Base-by-base conservation (phyloP, 345 rosid genomes). In the Capsella bursapastoris region DNA sequence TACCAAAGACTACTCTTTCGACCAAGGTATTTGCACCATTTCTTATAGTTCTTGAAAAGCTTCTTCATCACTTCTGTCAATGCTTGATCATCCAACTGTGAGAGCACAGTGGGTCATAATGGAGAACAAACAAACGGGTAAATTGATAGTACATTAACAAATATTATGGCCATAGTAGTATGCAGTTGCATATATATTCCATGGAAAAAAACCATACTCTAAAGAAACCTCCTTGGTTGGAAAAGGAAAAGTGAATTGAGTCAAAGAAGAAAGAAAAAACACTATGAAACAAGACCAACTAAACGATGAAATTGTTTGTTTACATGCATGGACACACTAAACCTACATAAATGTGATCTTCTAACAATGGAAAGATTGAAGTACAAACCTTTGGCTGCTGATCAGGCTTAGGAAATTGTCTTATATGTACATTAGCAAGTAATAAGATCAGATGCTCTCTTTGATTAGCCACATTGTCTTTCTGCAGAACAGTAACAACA, bases 1-100 rank as follows among this genome's bases (percentile, higher is more conserved):
- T 86, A 96, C 99, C 99, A 96, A 57, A 96, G 97, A 83, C 99
- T 96, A 82, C 98, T 92, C 83, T 92, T 96, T 72, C 97, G 87
- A 69, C 82, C 97, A 83, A 96, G 86, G 83, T 88, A 92, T 79
- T 88, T 96, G 95, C 99, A 92, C 98, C 98, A 92, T 73, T 91
- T 92, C 79, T 96, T 96, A 81, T 96, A 96, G 70, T 89, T 96
- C 84, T 96, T 96, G 85, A 96, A 96, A 78, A 96, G 94, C 72
- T 89, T 96, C 90, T 92, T 96, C 99, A 96, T 96, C 80, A 96
- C 98, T 49, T 90, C 98, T 35, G 90, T 92, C 80, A 96, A 53
- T 47, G 99, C 98, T 73, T 87, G 87, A 61, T 92, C 99, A 85
- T 96, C 99, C 84, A 96, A 83, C 99, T 96, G 80, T 44, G 22